Evolutionary conservation across 257 asterid species (phyloP), one percentile per base, ranked within the genome.

Genomic region (Misopates orontium): DNA sequence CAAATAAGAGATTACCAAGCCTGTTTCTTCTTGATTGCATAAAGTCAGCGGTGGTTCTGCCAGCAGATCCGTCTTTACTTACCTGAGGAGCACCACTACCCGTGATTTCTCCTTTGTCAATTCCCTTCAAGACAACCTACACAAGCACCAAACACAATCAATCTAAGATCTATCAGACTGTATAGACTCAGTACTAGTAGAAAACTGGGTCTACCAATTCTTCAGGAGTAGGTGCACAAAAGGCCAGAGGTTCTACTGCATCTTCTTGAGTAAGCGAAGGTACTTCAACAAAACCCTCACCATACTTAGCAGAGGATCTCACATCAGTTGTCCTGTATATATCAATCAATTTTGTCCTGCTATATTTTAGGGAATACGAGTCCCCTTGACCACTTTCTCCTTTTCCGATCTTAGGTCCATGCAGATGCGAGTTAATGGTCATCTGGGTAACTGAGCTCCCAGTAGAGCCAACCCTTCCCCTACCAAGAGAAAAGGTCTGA

Each of bases 1-100:
- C 42, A 32, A 56, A n/a, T 32, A 41, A 4, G 8, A 36, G 3
- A 67, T 22, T 80, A 89, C 99, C 99, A 60, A 80, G 73, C 75
- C 79, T 84, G 77, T 12, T 81, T 56, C 84, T 70, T 74, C 93
- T 93, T 25, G 87, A 70, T 65, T 86, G 97, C 79, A 77, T 53
- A 76, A 81, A 68, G 61, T 87, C 99, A 40, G 84, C 11, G 1
- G 42, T 8, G 64, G 89, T 20, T 59, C 80, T 71, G 72, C 95
- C 86, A 64, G 80, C 71, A 45, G 95, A 72, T 28, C 87, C 96
- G 64, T 86, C 98, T 75, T 87, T 94, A 74, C 79, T 84, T 40
- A 78, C 67, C 80, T 86, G 96, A 32, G 92, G 96, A 57, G 89
- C 97, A 54, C 95, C 96, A 81, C 97, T 93, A 67, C 89, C 79